Evolutionary conservation across 2,329 filamentous ascomycete genomes (phyloP).

Genomic region (Aspergillus fijiensis): DNA sequence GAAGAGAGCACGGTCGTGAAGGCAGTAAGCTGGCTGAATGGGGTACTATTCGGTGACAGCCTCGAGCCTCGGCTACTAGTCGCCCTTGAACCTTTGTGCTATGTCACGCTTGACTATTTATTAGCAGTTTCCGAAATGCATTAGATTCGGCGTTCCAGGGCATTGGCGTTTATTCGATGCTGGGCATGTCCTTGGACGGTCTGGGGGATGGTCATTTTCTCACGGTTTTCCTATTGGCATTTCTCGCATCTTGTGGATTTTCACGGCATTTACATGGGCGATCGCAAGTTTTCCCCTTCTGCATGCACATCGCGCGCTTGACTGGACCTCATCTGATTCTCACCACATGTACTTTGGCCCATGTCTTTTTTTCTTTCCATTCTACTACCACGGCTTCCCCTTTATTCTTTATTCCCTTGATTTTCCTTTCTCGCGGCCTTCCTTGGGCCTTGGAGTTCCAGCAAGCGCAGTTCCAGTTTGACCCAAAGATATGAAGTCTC

Average conservation of each 20-base stretch:
- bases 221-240: constrained; percentile 28
- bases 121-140: constrained; percentile 29
- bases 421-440: not conserved
- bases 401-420: not conserved
- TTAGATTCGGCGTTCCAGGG: constrained; percentile 36
- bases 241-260: constrained; percentile 29
- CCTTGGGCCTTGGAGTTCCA: not conserved
- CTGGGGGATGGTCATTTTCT: constrained; percentile 19
- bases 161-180: constrained; percentile 27
- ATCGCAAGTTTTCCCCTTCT: constrained; percentile 16
- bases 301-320: constrained; percentile 11
- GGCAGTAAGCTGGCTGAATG: constrained; percentile 69
- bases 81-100: constrained; percentile 15
- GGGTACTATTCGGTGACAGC: constrained; percentile 70
- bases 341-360: constrained; percentile 20
- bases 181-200: constrained; percentile 27
- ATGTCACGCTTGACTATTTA: constrained; percentile 12
- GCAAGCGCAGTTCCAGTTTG: constrained; percentile 9
- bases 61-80: not conserved
- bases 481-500: constrained; percentile 20
- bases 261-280: constrained; percentile 26
- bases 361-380: constrained; percentile 13
- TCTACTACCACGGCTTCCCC: not conserved
- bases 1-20: constrained; percentile 66
- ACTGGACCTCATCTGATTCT: constrained; percentile 22